These are phyloP conservation scores for Aplosporella prunicola DNA, from an alignment of 2,329 filamentous ascomycete genomes.

Conservation along the genomic window DNA sequence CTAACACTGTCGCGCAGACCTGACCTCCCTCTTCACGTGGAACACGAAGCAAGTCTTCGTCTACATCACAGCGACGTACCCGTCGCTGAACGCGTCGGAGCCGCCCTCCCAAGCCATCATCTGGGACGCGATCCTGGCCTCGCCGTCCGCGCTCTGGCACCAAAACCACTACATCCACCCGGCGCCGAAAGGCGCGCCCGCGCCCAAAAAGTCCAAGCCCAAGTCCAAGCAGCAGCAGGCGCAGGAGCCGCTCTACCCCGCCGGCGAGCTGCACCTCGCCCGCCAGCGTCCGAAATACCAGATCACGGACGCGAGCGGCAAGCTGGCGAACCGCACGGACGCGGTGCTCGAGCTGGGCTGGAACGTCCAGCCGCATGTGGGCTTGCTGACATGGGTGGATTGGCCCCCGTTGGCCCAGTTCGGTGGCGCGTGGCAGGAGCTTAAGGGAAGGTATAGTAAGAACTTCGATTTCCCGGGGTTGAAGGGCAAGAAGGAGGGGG, in stretches of 20 bases:
- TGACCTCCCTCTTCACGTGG: constrained; percentile 92
- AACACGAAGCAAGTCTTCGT: constrained; percentile 98
- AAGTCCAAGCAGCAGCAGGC: constrained; percentile 13
- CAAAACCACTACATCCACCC: constrained; percentile 43
- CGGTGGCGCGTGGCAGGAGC: constrained; percentile 53
- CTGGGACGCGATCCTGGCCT: constrained; percentile 91
- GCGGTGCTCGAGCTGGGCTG: constrained; percentile 78
- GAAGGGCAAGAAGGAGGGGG: constrained; percentile 50
- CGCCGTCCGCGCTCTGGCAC: constrained; percentile 49
- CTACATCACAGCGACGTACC: constrained; percentile 77
- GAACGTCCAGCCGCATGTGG: constrained; percentile 98
- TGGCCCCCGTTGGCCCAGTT: constrained; percentile 19
- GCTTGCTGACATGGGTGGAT: constrained; percentile 67
- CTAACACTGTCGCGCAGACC: constrained; percentile 42
- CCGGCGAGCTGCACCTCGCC: constrained; percentile 65
- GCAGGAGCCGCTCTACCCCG: constrained; percentile 27
- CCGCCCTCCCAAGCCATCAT: constrained; percentile 62
- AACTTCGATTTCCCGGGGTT: constrained; percentile 56
- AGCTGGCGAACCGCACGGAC: constrained; percentile 62
- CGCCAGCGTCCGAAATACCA: constrained; percentile 95
- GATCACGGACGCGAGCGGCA: constrained; percentile 79
- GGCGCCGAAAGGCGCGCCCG: constrained; percentile 43
- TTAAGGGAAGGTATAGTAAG: constrained; percentile 56
- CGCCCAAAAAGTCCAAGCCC: constrained; percentile 41
- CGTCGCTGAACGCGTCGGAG: constrained; percentile 33